phyloP scores from a whole-genome alignment of 306 rosid genomes.

The Pueraria montana region DNA sequence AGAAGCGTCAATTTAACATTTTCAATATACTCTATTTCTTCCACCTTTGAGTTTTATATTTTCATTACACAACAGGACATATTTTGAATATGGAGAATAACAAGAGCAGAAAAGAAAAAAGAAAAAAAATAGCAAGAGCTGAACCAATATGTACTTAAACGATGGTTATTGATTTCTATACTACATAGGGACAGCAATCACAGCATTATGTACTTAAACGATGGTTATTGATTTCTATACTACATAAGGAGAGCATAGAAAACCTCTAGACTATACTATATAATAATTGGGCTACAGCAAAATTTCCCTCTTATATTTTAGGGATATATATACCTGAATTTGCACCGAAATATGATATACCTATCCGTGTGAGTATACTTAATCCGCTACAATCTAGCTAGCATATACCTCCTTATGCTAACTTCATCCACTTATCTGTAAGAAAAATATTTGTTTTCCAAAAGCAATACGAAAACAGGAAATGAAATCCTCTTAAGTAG shows the following conservation, averaged over 20 bases:
- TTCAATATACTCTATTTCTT: not conserved
- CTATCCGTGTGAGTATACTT: constrained; percentile 13
- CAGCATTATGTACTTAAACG: not conserved
- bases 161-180: constrained; percentile 12
- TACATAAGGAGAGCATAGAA: constrained; percentile 16
- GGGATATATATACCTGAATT: constrained; percentile 50
- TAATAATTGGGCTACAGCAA: constrained; percentile 38
- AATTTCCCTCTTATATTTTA: constrained; percentile 41
- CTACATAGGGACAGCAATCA: not conserved
- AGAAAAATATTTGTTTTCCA: constrained; percentile 9
- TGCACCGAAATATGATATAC: constrained; percentile 28
- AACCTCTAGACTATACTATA: constrained; percentile 43
- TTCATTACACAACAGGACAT: constrained; percentile 28
- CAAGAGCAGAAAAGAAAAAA: not conserved
- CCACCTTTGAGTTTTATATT: not conserved
- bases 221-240: constrained; percentile 3
- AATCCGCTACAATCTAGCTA: constrained; percentile 42
- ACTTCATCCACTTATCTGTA: constrained; percentile 54
- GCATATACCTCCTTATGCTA: constrained; percentile 38
- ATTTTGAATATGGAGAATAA: not conserved
- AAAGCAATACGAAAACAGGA: constrained; percentile 8
- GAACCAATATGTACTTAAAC: constrained; percentile 7
- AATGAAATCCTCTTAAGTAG: constrained; percentile 1
- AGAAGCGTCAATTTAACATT: not conserved
- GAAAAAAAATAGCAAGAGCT: not conserved